phyloP scores from a whole-genome alignment of 805 yeast genomes.

The Pichia heedii region DNA sequence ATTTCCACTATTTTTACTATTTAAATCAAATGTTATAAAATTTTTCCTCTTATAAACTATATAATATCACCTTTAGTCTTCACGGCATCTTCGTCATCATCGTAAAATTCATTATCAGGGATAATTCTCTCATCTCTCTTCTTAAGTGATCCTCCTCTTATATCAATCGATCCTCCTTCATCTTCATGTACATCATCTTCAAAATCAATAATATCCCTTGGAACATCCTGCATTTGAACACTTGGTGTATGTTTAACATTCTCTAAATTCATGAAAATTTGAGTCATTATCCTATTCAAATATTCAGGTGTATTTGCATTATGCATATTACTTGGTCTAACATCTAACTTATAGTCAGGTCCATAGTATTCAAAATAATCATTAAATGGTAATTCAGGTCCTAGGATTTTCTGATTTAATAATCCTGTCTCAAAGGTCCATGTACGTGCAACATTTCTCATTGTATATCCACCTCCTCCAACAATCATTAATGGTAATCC shows the following conservation, averaged over 20 bases:
- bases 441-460: slow-evolving; percentile 90
- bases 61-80: slow-evolving; percentile 14
- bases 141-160: slow-evolving; percentile 82
- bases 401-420: slow-evolving; percentile 68
- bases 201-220: slow-evolving; percentile 76
- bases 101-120: slow-evolving; percentile 72
- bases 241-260: slow-evolving; percentile 96
- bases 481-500: slow-evolving; percentile 86
- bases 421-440: slow-evolving; percentile 95
- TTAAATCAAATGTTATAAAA: neutral
- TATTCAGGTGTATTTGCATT: slow-evolving; percentile 93
- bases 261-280: slow-evolving; percentile 69
- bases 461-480: slow-evolving; percentile 98
- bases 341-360: slow-evolving; percentile 92
- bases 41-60: neutral
- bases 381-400: slow-evolving; percentile 77
- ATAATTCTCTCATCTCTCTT: slow-evolving; percentile 70
- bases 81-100: slow-evolving; percentile 43
- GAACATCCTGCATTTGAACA: slow-evolving; percentile 85
- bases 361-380: slow-evolving; percentile 97
- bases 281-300: slow-evolving; percentile 71
- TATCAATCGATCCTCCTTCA: slow-evolving; percentile 66
- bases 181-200: slow-evolving; percentile 82
- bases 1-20: too few relatives aligned
- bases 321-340: slow-evolving; percentile 91